Evolutionary conservation across 176 grass and related monocot genomes (phyloP), one percentile per base, ranked within the genome.

Genomic region (Eremochloa ophiuroides): DNA sequence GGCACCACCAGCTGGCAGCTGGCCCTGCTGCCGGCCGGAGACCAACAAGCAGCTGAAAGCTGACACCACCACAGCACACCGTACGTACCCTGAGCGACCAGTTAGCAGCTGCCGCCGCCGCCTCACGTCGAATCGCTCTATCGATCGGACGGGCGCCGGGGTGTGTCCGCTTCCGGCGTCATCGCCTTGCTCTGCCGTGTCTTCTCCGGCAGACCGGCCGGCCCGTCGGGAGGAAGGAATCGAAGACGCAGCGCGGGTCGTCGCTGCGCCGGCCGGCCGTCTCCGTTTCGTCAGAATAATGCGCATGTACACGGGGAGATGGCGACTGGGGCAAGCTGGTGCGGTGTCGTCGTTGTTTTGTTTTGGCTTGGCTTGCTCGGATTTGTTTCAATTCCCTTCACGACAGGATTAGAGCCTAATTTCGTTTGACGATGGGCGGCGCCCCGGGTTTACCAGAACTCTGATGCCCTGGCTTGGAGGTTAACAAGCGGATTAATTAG

Each of bases 201-300:
- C 67, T 71, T 79, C 67, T 53, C 67, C 67, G 58, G 75, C 83
- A 80, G 59, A 34, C 76, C 31, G 9, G 25, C 59, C 37, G 4
- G 5, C 0, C 31, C 13, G 69, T 25, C 56, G 11, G 27, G 82
- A 69, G 31, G 34, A 72, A n/a, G n/a, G n/a, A n/a, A n/a, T n/a
- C n/a, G n/a, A n/a, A 55, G 20, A 55, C 51, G 51, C 25, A 59
- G 65, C 58, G 20, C 26, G 12, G 17, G 59, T 65, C 68, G 58
- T 34, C 44, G 34, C n/a, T n/a, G n/a, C n/a, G n/a, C n/a, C n/a
- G n/a, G n/a, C n/a, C n/a, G n/a, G n/a, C 34, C 43, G 66, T 79
- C 66, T 72, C 30, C 43, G 16, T 63, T 56, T n/a, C 13, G 22
- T 72, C 53, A 3, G 18, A 69, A 42, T n/a, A n/a, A n/a, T n/a